These are phyloP conservation scores for Lentinula aciculospora DNA, from an alignment of 768 basidiomycete species.

Conservation along the genomic window DNA sequence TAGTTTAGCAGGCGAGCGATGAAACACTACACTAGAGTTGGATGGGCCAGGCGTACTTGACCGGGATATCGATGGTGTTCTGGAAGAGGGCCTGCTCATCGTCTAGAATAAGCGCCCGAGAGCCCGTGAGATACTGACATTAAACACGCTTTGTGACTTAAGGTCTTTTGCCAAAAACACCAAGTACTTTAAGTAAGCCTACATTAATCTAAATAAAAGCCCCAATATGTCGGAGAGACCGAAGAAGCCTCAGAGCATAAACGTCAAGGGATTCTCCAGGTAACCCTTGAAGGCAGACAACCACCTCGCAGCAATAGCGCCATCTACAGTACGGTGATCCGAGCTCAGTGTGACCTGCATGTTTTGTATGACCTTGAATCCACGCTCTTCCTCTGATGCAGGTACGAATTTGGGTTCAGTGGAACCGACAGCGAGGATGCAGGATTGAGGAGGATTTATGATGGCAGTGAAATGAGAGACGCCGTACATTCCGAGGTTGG, in stretches of 20 bases:
- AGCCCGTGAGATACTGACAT: not conserved
- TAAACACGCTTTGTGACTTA: too few relatives aligned
- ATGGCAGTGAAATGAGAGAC: constrained; percentile 96
- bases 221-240: constrained; percentile 6
- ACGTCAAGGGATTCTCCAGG: constrained; percentile 93
- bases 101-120: not conserved
- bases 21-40: constrained; percentile 20
- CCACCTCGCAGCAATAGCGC: constrained; percentile 93
- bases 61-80: constrained; percentile 17
- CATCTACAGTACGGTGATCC: constrained; percentile 95
- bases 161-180: too few relatives aligned
- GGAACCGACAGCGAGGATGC: constrained; percentile 92
- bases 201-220: constrained; percentile 4
- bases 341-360: constrained; percentile 97
- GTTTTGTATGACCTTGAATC: constrained; percentile 85
- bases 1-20: constrained; percentile 31
- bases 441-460: constrained; percentile 97
- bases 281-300: constrained; percentile 91
- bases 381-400: constrained; percentile 85
- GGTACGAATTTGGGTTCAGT: constrained; percentile 84
- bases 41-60: constrained; percentile 1
- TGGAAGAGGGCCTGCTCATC: not conserved
- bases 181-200: constrained; percentile 1
- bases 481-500: constrained; percentile 98
- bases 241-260: constrained; percentile 70